phyloP scores from a whole-genome alignment of 1,139 yeast species.

The Geotrichum histeridarum region DNA sequence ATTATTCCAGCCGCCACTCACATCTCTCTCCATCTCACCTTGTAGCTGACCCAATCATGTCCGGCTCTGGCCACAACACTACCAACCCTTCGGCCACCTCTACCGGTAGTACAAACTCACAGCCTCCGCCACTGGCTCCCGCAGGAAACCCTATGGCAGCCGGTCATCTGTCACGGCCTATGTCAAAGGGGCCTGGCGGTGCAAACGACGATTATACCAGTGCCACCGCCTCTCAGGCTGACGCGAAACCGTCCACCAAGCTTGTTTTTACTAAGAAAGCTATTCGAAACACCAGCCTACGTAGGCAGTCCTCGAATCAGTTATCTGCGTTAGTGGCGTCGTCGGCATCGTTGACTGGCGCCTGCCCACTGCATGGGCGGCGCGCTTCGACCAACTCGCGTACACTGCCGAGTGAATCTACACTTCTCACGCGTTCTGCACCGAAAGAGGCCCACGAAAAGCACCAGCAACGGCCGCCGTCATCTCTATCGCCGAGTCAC shows the following conservation, averaged over 20 bases:
- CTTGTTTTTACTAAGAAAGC: conserved; percentile 23
- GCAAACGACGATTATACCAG: background rate
- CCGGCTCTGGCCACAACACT: conserved; percentile 1
- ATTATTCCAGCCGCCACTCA: background rate
- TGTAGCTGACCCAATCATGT: background rate
- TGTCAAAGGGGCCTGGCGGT: background rate
- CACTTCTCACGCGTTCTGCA: background rate
- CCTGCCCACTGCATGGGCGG: conserved; percentile 3
- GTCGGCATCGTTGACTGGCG: background rate
- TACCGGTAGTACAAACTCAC: conserved; percentile 4
- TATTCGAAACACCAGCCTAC: conserved; percentile 1
- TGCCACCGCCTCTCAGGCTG: background rate
- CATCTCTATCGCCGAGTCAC: background rate
- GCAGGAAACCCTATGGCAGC: background rate
- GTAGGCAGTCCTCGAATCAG: background rate
- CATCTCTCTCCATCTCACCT: background rate
- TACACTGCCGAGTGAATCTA: background rate
- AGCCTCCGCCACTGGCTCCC: background rate
- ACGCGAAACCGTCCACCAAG: conserved; percentile 7
- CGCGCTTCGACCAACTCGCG: background rate
- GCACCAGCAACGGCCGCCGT: background rate
- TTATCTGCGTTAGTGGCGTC: conserved; percentile 1
- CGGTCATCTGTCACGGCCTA: background rate
- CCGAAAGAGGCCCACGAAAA: background rate
- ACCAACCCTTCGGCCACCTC: conserved; percentile 5